Evolutionary conservation across 306 rosid genomes (phyloP), one percentile per base, ranked within the genome.

Genomic region (Pueraria montana): DNA sequence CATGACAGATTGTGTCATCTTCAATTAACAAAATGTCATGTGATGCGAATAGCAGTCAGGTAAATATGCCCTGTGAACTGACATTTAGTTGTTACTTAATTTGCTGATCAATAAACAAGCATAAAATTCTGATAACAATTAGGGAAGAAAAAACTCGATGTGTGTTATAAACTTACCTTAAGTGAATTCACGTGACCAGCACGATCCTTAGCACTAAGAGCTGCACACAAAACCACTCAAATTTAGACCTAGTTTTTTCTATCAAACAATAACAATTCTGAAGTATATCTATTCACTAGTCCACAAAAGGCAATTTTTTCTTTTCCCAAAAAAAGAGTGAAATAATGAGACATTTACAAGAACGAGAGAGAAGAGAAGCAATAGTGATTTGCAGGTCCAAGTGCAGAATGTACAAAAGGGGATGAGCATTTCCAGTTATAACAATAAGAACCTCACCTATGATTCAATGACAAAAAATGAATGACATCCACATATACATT

Each of bases 31-130:
- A 96, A 94, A 84, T 96, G 98, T 67, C 98, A 97, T 21, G 97
- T 91, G 26, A 92, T 94, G 93, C 97, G 98, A 18, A 84, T 96
- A 87, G 91, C 97, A 64, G 92, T 96, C 79, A 94, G 99, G 98
- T 94, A 86, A 79, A 83, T 49, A 71, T 48, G 52, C 63, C 86
- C 5, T 42, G n/a, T 23, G 34, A 61, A 56, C 73, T 13, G 63
- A 38, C 64, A 52, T 46, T 75, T 48, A 42, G 36, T 17, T 76
- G 66, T 32, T n/a, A n/a, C n/a, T n/a, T n/a, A n/a, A n/a, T n/a
- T 76, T 48, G 3, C 10, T 50, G 42, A 18, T 50, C 48, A 62
- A 59, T 76, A n/a, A n/a, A n/a, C n/a, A n/a, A 46, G 12, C 20
- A 5, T 70, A 17, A 30, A 27, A n/a, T 20, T 80, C 11, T 27